Evolutionary conservation across 2,329 filamentous ascomycete species (phyloP).

Genomic region (Fusarium goolgardi): DNA sequence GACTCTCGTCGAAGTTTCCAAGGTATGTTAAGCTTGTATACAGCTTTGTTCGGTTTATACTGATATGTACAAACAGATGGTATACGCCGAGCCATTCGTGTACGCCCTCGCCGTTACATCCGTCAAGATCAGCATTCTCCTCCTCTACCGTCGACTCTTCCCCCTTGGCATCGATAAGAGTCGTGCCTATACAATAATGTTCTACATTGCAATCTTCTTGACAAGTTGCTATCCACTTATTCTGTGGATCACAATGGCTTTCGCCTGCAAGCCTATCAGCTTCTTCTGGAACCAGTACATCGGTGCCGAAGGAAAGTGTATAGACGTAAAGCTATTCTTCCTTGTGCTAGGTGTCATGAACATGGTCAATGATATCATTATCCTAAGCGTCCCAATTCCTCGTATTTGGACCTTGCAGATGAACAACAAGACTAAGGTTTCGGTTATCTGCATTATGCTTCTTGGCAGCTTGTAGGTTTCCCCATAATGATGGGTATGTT

Average conservation of each 20-base stretch:
- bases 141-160: conserved; percentile 20
- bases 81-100: conserved; percentile 18
- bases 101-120: conserved; percentile 28
- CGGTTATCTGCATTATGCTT: conserved; percentile 23
- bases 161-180: conserved; percentile 19
- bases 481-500: accelerated
- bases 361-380: conserved; percentile 23
- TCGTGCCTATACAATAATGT: conserved; percentile 16
- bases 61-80: not conserved
- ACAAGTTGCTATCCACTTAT: conserved; percentile 12
- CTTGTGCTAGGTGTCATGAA: conserved; percentile 24
- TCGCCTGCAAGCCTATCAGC: conserved; percentile 8
- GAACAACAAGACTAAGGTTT: conserved; percentile 23
- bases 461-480: conserved; percentile 16
- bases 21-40: not conserved
- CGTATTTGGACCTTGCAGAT: conserved; percentile 21
- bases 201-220: conserved; percentile 1
- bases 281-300: conserved; percentile 26
- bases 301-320: conserved; percentile 1
- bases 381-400: conserved; percentile 14
- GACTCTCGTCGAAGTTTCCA: conserved; percentile 14
- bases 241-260: conserved; percentile 24
- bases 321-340: conserved; percentile 13
- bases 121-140: conserved; percentile 24
- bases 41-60: accelerated